Evolutionary conservation across 306 rosid species (phyloP).

Genomic region (Sesbania bispinosa): DNA sequence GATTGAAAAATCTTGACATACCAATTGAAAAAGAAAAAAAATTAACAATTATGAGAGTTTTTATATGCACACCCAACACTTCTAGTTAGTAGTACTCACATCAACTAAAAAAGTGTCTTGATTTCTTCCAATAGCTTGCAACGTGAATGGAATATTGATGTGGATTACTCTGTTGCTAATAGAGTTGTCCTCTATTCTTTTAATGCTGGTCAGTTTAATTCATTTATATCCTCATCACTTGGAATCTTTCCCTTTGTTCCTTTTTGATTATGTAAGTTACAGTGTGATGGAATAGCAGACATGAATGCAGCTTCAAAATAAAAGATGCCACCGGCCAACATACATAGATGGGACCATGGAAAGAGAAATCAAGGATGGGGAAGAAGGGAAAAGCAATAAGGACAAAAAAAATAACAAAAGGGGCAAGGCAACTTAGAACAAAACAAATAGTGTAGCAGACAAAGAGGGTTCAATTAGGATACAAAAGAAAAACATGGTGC

Average conservation of each 20-base stretch:
- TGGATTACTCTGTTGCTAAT: slow-evolving; percentile 18
- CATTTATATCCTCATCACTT: not conserved
- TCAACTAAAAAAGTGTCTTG: slow-evolving; percentile 22
- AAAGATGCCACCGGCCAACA: slow-evolving; percentile 36
- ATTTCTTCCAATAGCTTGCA: slow-evolving; percentile 22
- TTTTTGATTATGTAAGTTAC: slow-evolving; percentile 19
- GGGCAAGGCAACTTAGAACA: slow-evolving; percentile 8
- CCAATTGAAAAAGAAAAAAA: slow-evolving; percentile 16
- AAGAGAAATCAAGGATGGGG: not conserved
- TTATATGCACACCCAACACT: slow-evolving; percentile 10
- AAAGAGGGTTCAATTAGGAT: slow-evolving; percentile 41
- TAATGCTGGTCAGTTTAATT: not conserved
- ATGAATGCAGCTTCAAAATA: slow-evolving; percentile 17
- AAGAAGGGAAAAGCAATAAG: slow-evolving; percentile 7
- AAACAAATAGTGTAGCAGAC: slow-evolving; percentile 39
- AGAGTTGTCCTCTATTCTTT: slow-evolving; percentile 23
- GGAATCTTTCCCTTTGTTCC: slow-evolving; percentile 20
- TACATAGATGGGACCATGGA: slow-evolving; percentile 25
- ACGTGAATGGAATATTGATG: slow-evolving; percentile 38
- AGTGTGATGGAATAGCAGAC: slow-evolving; percentile 25
- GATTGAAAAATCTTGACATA: not conserved
- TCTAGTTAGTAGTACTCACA: slow-evolving; percentile 7
- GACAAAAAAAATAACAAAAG: not conserved
- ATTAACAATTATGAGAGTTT: not conserved
- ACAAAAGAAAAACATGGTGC: slow-evolving; percentile 38